Percentiles rank a stretch among this genome's conserved stretches.
These are phyloP conservation scores for Lasiosphaeria hispida DNA, from an alignment of 495 filamentous ascomycete genomes.

Conservation along the genomic window DNA sequence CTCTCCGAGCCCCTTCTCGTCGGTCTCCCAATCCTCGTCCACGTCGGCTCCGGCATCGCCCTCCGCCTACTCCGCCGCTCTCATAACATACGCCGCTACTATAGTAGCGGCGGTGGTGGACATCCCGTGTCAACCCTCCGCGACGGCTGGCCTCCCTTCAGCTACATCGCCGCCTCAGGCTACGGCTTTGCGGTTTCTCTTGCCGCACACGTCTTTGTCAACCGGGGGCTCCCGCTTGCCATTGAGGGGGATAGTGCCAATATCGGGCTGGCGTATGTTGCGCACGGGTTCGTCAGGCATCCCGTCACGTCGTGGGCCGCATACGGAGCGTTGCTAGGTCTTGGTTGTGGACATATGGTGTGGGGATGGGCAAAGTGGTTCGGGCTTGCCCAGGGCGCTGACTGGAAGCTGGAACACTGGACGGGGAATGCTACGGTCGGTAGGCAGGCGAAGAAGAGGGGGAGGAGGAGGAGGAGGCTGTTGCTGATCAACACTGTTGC, in stretches of 20 bases:
- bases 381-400: conserved; percentile 45
- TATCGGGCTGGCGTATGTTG: conserved; percentile 75
- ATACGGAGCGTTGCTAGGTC: conserved; percentile 64
- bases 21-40: conserved; percentile 54
- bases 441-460: conserved; percentile 42
- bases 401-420: conserved; percentile 23
- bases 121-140: conserved; percentile 28
- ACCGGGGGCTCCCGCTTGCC: conserved; percentile 65
- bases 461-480: conserved; percentile 59
- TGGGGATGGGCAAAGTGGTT: conserved; percentile 82
- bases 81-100: conserved; percentile 66
- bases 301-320: conserved; percentile 61
- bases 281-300: conserved; percentile 78
- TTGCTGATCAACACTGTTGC: conserved; percentile 64
- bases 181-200: conserved; percentile 64
- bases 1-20: conserved; percentile 62
- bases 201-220: conserved; percentile 66
- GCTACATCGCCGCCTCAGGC: conserved; percentile 62
- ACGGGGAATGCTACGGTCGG: conserved; percentile 32
- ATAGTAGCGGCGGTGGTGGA: conserved; percentile 45
- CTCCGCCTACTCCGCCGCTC: conserved; percentile 71
- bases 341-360: conserved; percentile 74
- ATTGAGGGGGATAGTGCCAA: conserved; percentile 81
- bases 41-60: conserved; percentile 64
- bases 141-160: conserved; percentile 66